Percentiles rank a stretch among this genome's conserved stretches.
phyloP scores from a whole-genome alignment of 805 yeast genomes.

The Saccharomycopsis sp. region DNA sequence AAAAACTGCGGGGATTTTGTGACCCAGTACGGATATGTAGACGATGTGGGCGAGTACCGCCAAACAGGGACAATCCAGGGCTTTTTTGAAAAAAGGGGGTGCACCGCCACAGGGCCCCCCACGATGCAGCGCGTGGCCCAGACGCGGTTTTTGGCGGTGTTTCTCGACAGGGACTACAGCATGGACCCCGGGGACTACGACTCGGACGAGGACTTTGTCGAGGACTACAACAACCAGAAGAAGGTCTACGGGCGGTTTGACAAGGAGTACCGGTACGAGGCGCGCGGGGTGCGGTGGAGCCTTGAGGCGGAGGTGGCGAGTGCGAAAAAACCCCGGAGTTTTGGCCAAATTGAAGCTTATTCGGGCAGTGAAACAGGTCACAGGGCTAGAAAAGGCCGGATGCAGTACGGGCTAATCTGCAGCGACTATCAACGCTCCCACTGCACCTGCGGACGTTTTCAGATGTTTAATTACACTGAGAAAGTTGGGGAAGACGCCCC shows the following conservation, averaged over 20 bases:
- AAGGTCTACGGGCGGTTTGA: constrained; percentile 11
- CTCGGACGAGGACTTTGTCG: constrained; percentile 17
- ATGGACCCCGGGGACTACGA: constrained; percentile 7
- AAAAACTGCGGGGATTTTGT: background rate
- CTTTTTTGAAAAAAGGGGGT: background rate
- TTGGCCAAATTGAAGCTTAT: background rate
- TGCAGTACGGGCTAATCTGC: background rate
- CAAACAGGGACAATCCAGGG: background rate
- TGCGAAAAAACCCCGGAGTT: background rate
- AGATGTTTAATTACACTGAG: background rate
- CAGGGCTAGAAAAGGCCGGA: background rate
- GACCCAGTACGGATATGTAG: background rate
- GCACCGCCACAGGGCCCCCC: background rate
- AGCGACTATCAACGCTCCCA: background rate
- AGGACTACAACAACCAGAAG: constrained; percentile 8
- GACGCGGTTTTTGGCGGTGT: background rate
- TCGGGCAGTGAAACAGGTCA: background rate
- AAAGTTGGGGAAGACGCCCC: background rate
- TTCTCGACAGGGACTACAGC: constrained; percentile 2
- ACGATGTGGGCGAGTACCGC: background rate
- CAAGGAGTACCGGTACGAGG: constrained; percentile 6
- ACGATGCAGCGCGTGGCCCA: background rate
- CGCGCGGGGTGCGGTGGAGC: background rate
- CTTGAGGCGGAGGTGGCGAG: background rate
- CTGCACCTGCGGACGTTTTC: constrained; percentile 1